Percentiles rank a stretch among this genome's conserved stretches.
phyloP scores from a whole-genome alignment of 2,329 filamentous ascomycete species.

The Lachnellula arida region DNA sequence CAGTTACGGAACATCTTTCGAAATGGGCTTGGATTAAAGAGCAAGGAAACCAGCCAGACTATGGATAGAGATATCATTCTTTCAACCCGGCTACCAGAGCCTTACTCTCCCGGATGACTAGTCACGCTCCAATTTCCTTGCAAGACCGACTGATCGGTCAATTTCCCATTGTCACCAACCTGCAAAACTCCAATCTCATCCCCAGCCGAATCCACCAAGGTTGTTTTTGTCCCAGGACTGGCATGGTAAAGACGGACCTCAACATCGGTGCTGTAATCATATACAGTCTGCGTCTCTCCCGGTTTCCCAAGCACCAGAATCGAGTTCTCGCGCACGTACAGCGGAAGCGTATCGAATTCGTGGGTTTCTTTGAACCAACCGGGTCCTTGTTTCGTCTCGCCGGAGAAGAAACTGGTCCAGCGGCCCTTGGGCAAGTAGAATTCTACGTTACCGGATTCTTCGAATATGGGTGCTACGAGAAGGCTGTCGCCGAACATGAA shows the following conservation, averaged over 20 bases:
- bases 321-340: constrained; percentile 39
- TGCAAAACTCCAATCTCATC: constrained; percentile 37
- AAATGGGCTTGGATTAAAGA: too few relatives aligned
- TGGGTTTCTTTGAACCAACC: constrained; percentile 44
- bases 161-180: constrained; percentile 36
- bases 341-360: constrained; percentile 42
- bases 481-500: constrained; percentile 57
- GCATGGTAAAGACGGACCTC: constrained; percentile 46
- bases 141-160: constrained; percentile 38
- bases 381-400: constrained; percentile 37
- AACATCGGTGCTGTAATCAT: constrained; percentile 27
- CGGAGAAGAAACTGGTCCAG: constrained; percentile 47
- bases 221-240: constrained; percentile 37
- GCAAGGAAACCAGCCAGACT: too few relatives aligned
- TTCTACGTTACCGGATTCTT: constrained; percentile 49
- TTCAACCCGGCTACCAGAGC: background rate
- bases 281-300: constrained; percentile 28
- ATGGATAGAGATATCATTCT: too few relatives aligned
- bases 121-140: constrained; percentile 33
- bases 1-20: too few relatives aligned
- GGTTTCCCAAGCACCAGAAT: constrained; percentile 30
- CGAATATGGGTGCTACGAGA: constrained; percentile 54
- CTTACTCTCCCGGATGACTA: background rate
- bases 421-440: constrained; percentile 51
- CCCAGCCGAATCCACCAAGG: constrained; percentile 41